Percentiles rank a stretch among this genome's conserved stretches.
phyloP scores from a whole-genome alignment of 2,329 filamentous ascomycete genomes.

The Xylariales sp. region DNA sequence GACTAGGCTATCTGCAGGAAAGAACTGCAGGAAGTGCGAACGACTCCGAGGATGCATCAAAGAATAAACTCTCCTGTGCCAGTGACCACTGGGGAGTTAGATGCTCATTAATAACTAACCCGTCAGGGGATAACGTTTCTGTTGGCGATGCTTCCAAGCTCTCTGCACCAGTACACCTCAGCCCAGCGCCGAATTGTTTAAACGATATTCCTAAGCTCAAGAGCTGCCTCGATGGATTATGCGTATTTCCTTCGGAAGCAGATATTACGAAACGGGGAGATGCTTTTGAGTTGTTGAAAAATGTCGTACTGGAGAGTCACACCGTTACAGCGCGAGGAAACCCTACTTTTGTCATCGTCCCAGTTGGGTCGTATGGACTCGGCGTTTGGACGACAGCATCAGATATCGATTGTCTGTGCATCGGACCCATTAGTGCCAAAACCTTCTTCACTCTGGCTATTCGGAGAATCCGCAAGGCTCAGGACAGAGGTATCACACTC shows the following conservation, averaged over 20 bases:
- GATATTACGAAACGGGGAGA: constrained; percentile 57
- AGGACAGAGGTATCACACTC: constrained; percentile 58
- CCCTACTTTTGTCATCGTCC: constrained; percentile 62
- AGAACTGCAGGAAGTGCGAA: constrained; percentile 5
- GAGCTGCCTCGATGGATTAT: constrained; percentile 51
- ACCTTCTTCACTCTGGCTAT: constrained; percentile 71
- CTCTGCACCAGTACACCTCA: constrained; percentile 51
- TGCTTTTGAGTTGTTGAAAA: constrained; percentile 60
- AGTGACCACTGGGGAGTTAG: constrained; percentile 72
- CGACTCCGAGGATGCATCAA: constrained; percentile 22
- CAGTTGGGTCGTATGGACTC: constrained; percentile 75
- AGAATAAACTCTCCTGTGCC: constrained; percentile 47
- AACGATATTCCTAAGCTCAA: constrained; percentile 52
- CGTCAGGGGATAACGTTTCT: constrained; percentile 24
- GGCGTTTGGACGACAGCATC: constrained; percentile 70
- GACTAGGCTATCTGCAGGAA: constrained; percentile 42
- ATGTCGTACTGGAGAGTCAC: constrained; percentile 53
- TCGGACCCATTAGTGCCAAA: constrained; percentile 69
- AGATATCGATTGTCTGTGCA: constrained; percentile 74
- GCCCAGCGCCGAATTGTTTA: constrained; percentile 49
- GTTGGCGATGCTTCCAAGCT: constrained; percentile 43
- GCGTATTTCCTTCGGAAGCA: constrained; percentile 59
- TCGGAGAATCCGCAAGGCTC: constrained; percentile 64
- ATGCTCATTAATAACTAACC: constrained; percentile 53
- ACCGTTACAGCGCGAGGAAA: constrained; percentile 41